These are phyloP conservation scores for Ustilago nuda DNA, from an alignment of 1,284 basidiomycete species.

Conservation along the genomic window DNA sequence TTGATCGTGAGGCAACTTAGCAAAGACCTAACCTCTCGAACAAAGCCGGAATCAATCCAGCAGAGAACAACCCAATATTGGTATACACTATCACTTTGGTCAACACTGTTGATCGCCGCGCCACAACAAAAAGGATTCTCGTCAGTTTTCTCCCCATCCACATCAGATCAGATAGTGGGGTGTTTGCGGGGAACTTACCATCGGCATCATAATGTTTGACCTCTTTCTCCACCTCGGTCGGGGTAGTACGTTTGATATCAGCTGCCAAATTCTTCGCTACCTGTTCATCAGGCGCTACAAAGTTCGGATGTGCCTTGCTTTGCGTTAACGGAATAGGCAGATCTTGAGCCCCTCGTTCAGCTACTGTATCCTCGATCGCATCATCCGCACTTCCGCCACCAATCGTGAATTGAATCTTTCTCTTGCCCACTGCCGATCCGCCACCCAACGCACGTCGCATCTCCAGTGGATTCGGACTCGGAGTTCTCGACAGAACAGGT, in stretches of 20 bases:
- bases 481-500: constrained; percentile 34
- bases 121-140: not conserved
- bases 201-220: constrained; percentile 85
- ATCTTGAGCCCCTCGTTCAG: constrained; percentile 7
- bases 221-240: constrained; percentile 51
- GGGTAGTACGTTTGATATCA: constrained; percentile 14
- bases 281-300: constrained; percentile 38
- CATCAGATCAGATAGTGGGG: constrained; percentile 1
- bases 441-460: constrained; percentile 12
- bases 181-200: constrained; percentile 64
- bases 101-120: constrained; percentile 65
- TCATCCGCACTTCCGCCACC: constrained; percentile 24
- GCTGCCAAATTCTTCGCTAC: constrained; percentile 23
- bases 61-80: constrained; percentile 79
- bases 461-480: constrained; percentile 35
- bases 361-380: not conserved
- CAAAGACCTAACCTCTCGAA: constrained; percentile 49
- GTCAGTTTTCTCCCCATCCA: not conserved
- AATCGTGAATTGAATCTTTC: constrained; percentile 45
- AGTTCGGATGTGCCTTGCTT: constrained; percentile 30
- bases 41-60: constrained; percentile 49
- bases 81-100: constrained; percentile 92
- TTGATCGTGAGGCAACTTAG: not conserved
- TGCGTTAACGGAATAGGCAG: constrained; percentile 40
- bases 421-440: not conserved